Conservation (phyloP, 441 rosid species). For the Populus hybrid region DNA sequence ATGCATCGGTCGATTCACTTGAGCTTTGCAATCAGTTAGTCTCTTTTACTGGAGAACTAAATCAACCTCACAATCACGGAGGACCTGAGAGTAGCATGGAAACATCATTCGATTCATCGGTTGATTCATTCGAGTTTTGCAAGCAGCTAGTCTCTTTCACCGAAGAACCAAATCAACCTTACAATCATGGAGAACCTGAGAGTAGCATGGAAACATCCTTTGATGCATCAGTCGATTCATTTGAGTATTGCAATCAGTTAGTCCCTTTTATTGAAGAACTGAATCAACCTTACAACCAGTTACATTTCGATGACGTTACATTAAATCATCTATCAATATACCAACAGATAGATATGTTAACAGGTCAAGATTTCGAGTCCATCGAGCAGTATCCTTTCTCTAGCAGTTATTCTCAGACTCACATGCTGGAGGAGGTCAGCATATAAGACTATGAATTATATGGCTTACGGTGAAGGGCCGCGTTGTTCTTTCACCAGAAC, state of each 20-base stretch:
- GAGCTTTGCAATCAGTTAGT: not conserved
- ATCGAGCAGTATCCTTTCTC: constrained; percentile 11
- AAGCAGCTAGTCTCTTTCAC: too few relatives aligned
- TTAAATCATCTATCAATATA: constrained; percentile 12
- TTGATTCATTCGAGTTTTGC: too few relatives aligned
- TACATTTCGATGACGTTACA: constrained; percentile 3
- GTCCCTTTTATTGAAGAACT: too few relatives aligned
- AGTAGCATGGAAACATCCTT: too few relatives aligned
- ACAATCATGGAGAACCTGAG: too few relatives aligned
- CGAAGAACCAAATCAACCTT: too few relatives aligned
- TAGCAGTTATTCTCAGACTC: constrained; percentile 18
- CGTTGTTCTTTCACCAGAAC: not conserved
- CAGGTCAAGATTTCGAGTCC: constrained; percentile 14
- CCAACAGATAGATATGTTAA: not conserved
- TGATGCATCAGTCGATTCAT: too few relatives aligned
- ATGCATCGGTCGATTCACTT: not conserved
- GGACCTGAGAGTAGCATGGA: too few relatives aligned
- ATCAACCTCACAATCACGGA: not conserved
- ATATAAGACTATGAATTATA: constrained; percentile 39
- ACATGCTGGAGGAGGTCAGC: constrained; percentile 32
- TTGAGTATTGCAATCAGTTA: too few relatives aligned
- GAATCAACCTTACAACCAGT: not conserved
- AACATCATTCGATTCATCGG: too few relatives aligned
- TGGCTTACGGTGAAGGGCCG: constrained; percentile 19
- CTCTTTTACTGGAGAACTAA: not conserved